Percentiles rank a stretch among this genome's conserved stretches.
phyloP scores from a whole-genome alignment of 495 filamentous ascomycete genomes.

The Penicillium cataractarum region DNA sequence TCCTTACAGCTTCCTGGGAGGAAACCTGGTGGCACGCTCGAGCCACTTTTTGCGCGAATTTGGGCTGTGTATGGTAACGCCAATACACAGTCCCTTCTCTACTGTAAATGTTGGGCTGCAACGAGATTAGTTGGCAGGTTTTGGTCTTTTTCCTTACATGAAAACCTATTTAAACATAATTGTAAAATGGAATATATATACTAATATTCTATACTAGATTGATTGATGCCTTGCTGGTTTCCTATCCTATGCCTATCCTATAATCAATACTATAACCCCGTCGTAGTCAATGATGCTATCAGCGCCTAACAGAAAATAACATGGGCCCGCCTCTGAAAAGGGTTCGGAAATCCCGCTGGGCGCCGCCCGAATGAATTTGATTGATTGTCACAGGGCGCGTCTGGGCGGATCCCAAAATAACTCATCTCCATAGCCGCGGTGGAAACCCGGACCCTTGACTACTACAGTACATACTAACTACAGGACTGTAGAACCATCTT shows the following conservation, averaged over 20 bases:
- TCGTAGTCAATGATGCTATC: background rate
- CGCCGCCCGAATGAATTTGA: background rate
- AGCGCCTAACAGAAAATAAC: background rate
- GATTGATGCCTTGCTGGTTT: background rate
- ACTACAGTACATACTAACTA: background rate
- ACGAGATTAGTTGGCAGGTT: background rate
- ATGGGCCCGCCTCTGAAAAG: background rate
- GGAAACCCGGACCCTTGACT: background rate
- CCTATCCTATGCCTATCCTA: background rate
- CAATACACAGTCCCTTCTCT: slow-evolving; percentile 9
- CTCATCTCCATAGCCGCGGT: slow-evolving; percentile 3
- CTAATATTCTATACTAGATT: background rate
- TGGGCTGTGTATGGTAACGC: slow-evolving; percentile 18
- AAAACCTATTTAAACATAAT: too few species aligned
- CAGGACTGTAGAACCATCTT: background rate
- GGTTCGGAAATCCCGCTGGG: slow-evolving; percentile 3
- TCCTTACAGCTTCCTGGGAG: too few species aligned
- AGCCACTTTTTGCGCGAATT: slow-evolving; percentile 17
- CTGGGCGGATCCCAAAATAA: slow-evolving; percentile 8
- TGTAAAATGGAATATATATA: background rate
- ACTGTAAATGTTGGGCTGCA: slow-evolving; percentile 25
- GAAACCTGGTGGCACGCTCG: background rate
- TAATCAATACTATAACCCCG: too few species aligned
- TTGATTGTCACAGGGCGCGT: slow-evolving; percentile 6
- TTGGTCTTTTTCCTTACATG: background rate